Evolutionary conservation across 805 yeast genomes (phyloP).

Genomic region (Saccharomyces mikatae): DNA sequence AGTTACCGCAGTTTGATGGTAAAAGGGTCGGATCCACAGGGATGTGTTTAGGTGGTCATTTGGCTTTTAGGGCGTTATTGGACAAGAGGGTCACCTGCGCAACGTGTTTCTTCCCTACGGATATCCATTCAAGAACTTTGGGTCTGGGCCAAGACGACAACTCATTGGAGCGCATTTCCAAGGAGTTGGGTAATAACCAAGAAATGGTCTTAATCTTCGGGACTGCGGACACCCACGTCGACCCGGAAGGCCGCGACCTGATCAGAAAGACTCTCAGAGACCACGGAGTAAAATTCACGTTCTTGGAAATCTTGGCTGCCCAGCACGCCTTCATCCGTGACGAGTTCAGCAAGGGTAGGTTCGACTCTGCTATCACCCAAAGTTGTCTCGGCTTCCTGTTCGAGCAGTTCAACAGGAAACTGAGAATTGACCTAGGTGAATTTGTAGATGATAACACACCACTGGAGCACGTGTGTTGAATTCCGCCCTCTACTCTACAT

Average conservation of each 20-base stretch:
- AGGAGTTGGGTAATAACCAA: constrained; percentile 44
- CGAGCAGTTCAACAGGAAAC: constrained; percentile 62
- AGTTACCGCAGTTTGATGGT: constrained; percentile 59
- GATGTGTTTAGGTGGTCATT: constrained; percentile 81
- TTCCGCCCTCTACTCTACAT: neutral
- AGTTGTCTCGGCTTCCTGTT: constrained; percentile 58
- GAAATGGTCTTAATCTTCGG: constrained; percentile 69
- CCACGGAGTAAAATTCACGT: constrained; percentile 54
- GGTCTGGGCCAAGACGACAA: constrained; percentile 62
- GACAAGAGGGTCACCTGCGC: constrained; percentile 58
- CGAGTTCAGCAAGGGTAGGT: constrained; percentile 71
- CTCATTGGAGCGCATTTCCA: constrained; percentile 45
- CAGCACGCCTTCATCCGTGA: constrained; percentile 81
- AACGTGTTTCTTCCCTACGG: constrained; percentile 75
- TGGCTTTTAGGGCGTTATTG: constrained; percentile 59
- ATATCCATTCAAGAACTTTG: constrained; percentile 59
- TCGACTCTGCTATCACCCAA: constrained; percentile 67
- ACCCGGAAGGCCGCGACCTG: constrained; percentile 66
- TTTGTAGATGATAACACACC: constrained; percentile 42
- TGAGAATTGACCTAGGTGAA: constrained; percentile 61
- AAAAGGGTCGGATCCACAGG: constrained; percentile 68
- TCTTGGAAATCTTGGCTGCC: constrained; percentile 69
- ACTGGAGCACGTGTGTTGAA: constrained; percentile 58
- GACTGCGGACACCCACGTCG: constrained; percentile 72
- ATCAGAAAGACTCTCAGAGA: constrained; percentile 55